A percentile compares a stretch with the other conserved stretches of the same genome.
These are phyloP conservation scores for Setaria viridis DNA, from an alignment of 202 grass and related monocot genomes.

Conservation along the genomic window DNA sequence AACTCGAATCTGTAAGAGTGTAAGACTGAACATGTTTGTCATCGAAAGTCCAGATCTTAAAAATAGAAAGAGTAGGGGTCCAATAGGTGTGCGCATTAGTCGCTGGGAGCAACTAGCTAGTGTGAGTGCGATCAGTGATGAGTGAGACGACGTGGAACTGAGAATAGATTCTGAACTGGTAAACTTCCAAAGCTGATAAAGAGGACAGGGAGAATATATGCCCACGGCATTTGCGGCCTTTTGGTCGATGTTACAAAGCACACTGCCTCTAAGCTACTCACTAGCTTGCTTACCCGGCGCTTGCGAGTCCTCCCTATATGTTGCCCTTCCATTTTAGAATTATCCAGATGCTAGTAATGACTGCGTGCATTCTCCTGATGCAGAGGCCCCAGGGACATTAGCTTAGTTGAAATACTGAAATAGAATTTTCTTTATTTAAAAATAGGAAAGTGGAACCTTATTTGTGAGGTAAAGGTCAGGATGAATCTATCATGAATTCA, in stretches of 20 bases:
- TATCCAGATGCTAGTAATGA: neutral
- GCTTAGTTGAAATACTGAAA: neutral
- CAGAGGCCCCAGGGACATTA: no score
- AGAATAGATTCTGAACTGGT: slow-evolving; percentile 49
- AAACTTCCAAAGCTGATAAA: slow-evolving; percentile 50
- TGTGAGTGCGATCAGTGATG: neutral
- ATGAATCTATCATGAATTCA: no score
- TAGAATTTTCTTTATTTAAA: neutral
- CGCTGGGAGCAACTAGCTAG: neutral
- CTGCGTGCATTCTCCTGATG: neutral
- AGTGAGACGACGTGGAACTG: slow-evolving; percentile 2
- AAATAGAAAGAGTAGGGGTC: neutral
- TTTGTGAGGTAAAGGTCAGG: no score
- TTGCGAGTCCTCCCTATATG: neutral
- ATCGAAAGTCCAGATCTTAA: slow-evolving; percentile 27
- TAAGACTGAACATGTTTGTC: neutral
- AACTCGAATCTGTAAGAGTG: neutral
- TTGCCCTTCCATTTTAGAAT: neutral
- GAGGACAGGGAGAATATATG: slow-evolving; percentile 49
- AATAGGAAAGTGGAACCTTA: no score
- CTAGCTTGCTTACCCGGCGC: neutral
- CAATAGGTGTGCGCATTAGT: neutral
- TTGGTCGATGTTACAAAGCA: neutral
- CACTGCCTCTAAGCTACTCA: no score
- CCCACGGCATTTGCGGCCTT: slow-evolving; percentile 6